Evolutionary conservation across 2,329 filamentous ascomycete species (phyloP).

Genomic region (Microthyrium microscopicum): DNA sequence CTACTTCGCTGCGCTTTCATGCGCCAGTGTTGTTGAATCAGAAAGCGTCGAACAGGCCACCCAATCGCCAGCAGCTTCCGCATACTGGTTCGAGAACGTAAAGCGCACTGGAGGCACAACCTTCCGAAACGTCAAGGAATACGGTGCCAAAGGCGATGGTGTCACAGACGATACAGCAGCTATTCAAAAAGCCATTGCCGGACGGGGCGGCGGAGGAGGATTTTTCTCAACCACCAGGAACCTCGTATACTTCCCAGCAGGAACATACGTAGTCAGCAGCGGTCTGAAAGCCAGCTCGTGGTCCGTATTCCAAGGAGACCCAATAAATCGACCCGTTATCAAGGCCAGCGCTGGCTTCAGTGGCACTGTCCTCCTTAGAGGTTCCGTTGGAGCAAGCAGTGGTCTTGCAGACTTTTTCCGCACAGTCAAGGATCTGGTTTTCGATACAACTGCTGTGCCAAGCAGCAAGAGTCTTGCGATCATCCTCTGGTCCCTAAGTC

Average conservation of each 20-base stretch:
- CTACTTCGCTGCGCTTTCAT: no score
- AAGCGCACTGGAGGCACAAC: neutral
- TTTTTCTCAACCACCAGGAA: conserved; percentile 74
- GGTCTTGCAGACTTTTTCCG: conserved; percentile 41
- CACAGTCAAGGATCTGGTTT: conserved; percentile 35
- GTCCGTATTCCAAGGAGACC: conserved; percentile 80
- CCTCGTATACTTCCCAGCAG: conserved; percentile 79
- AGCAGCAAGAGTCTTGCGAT: neutral
- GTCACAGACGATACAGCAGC: conserved; percentile 31
- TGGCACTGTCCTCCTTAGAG: conserved; percentile 80
- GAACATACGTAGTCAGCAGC: conserved; percentile 68
- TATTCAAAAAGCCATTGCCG: conserved; percentile 29
- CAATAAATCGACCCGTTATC: conserved; percentile 52
- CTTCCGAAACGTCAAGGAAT: conserved; percentile 3
- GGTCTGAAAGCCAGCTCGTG: conserved; percentile 82
- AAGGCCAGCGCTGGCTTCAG: conserved; percentile 45
- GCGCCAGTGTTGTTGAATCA: neutral
- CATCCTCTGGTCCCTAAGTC: conserved; percentile 13
- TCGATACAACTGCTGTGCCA: conserved; percentile 26
- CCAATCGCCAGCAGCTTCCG: neutral
- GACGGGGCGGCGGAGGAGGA: conserved; percentile 29
- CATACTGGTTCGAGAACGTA: conserved; percentile 2
- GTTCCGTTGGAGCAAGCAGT: conserved; percentile 46
- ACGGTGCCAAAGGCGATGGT: conserved; percentile 2
- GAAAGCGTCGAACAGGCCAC: neutral